Evolutionary conservation across 495 filamentous ascomycete genomes (phyloP), one percentile per base, ranked within the genome.

Genomic region (Penicillium steckii): DNA sequence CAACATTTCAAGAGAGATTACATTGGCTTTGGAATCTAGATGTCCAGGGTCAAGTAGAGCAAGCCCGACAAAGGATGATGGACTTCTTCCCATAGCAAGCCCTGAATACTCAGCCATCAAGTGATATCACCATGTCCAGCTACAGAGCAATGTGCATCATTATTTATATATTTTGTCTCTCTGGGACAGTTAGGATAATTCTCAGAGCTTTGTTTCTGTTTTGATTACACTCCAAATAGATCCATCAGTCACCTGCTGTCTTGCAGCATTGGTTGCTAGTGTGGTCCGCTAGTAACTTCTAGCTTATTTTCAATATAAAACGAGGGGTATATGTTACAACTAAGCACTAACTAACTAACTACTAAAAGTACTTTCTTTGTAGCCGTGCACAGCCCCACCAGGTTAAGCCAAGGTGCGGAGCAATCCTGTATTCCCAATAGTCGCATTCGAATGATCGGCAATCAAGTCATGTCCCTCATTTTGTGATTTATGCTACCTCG

Each of bases 1-100:
- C 66, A 19, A 71, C 62, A 0, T 67, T 80, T 6, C 60, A 78
- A 17, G 56, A 63, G 17, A 63, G 78, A 9, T 66, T 77, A 26
- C 62, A 72, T 22, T 82, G 80, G 80, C 75, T 84, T 15, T 84
- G 80, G 70, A 61, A 71, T 57, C 22, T 68, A 18, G 68, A 73
- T 59, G 50, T 71, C 1, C 41, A 67, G 21, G 65, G 22, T 15
- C 68, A 74, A 30, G 66, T 48, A 0, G 60, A 68, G 46, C 46
- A 48, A 13, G 71, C 64, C 18, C 48, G 56, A 8, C 5, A 27
- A 22, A 60, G 18, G 21, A 67, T 67, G 64, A 1, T 40, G 13
- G 50, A 41, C 9, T 50, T 49, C 32, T 13, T 58, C 22, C 8
- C 18, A 43, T 3, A 4, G 12, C 44, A 12, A 43, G 8, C 3